Base-by-base conservation (phyloP, 768 basidiomycete species). In the Gymnopilus junonius region DNA sequence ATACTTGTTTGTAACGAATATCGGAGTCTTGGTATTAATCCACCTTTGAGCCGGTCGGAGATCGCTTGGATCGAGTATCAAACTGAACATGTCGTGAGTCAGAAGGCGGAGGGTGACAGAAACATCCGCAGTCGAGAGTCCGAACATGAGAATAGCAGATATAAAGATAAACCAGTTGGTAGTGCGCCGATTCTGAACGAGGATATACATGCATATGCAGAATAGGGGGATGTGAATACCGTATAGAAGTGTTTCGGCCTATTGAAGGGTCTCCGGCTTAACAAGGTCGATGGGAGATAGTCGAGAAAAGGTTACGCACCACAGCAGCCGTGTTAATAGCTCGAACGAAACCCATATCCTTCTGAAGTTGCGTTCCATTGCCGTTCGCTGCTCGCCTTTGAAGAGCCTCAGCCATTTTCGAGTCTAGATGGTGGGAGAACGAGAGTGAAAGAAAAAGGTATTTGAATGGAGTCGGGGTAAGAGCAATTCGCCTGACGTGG, bases 171-270 rank as follows among this genome's bases (percentile, higher is more conserved):
- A 63, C 62, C 62, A 63, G 27, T 58, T 56, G 2, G 55, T 54
- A 2, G 56, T 53, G 6, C 56, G 55, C 20, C 56, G 57, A 31
- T 58, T 51, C 8, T 56, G 62, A 2, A 57, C 11, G 12, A 63
- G 46, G 25, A 63, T 63, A 50, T 40, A 63, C 39, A 63, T 58
- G 62, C 62, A 63, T 8, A 63, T 17, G 40, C 17, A 63, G 40
- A 63, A 63, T 4, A 63, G 62, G n/a, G 57, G 55, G 2, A 58
- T 23, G 21, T 63, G 62, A 11, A 35, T 58, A 42, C 62, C 62
- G 35, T 63, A 63, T 23, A 63, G 32, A 10, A 63, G 45, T 6
- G 40, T 51, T 43, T 63, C 62, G 3, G 51, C 56, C 62, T 63
- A 10, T n/a, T 48, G 14, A 17, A 4, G 23, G 39, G 3, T 11